phyloP scores from a whole-genome alignment of 257 asterid species.

The Leonotis leonurus region DNA sequence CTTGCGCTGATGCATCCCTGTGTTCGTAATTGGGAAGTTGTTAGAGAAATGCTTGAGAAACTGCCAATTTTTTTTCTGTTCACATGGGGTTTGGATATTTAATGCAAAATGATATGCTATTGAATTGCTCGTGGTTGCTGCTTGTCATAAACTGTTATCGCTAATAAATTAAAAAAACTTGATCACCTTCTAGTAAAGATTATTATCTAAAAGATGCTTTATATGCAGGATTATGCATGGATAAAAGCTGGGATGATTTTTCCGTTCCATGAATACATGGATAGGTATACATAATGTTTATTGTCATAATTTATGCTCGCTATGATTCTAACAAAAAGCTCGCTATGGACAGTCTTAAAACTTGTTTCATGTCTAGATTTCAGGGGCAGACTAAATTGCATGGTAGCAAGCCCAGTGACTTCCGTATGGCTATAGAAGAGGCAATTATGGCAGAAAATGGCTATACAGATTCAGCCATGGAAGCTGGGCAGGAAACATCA shows the following conservation, averaged over 20 bases:
- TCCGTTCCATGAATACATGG: slow-evolving; percentile 76
- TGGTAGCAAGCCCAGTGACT: slow-evolving; percentile 84
- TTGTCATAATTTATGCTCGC: slow-evolving; percentile 10
- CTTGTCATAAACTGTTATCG: too few relatives aligned
- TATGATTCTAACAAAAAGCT: too few relatives aligned
- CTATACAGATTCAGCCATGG: slow-evolving; percentile 25
- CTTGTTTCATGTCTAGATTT: slow-evolving; percentile 46
- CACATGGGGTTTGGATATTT: not conserved
- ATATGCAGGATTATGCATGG: slow-evolving; percentile 89
- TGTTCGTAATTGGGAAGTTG: not conserved
- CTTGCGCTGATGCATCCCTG: slow-evolving; percentile 1
- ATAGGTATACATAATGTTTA: slow-evolving; percentile 47
- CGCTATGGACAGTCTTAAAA: not conserved
- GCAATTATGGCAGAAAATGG: slow-evolving; percentile 66
- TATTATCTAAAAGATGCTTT: not conserved
- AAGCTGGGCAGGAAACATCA: slow-evolving; percentile 32
- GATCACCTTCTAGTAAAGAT: slow-evolving; percentile 4
- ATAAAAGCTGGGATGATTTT: slow-evolving; percentile 82
- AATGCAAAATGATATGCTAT: not conserved
- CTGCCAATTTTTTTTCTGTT: not conserved
- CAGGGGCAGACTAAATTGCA: slow-evolving; percentile 86
- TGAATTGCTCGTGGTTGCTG: slow-evolving; percentile 3
- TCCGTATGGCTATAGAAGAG: slow-evolving; percentile 77
- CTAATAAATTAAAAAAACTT: not conserved
- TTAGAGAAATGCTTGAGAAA: not conserved